Evolutionary conservation across 371 early-diverging fungal species (phyloP).

Genomic region (Mucor velutinosus): DNA sequence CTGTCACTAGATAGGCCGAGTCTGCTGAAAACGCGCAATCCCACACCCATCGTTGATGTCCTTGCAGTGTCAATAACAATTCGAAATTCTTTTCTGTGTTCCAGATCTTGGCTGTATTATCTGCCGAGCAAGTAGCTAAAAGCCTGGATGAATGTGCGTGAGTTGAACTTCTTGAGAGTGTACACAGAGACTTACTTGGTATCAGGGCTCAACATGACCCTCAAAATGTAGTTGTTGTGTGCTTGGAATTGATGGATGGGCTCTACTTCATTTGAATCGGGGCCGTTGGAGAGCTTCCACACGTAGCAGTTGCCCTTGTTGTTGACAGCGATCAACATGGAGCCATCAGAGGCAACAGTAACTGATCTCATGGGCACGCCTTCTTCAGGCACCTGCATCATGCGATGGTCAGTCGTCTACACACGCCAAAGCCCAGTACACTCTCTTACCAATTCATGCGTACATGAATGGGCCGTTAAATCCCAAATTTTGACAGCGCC

Average conservation of each 20-base stretch:
- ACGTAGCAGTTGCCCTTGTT: conserved; percentile 91
- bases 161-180: background rate
- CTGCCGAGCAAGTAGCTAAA: conserved; percentile 89
- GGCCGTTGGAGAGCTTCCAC: conserved; percentile 73
- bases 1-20: conserved; percentile 88
- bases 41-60: conserved; percentile 94
- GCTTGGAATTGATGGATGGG: conserved; percentile 75
- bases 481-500: conserved; percentile 94
- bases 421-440: no score
- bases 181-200: conserved; percentile 55
- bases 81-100: conserved; percentile 67
- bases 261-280: conserved; percentile 67
- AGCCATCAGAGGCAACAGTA: conserved; percentile 89
- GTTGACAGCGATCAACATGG: conserved; percentile 88
- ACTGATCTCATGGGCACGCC: conserved; percentile 89
- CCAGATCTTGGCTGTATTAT: conserved; percentile 80
- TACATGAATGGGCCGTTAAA: conserved; percentile 86
- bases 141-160: conserved; percentile 38
- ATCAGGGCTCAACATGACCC: conserved; percentile 85
- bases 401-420: background rate
- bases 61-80: conserved; percentile 73
- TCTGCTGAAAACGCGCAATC: conserved; percentile 94
- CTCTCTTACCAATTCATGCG: conserved; percentile 74
- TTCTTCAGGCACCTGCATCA: conserved; percentile 78
- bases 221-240: conserved; percentile 81